Conservation (phyloP, 768 basidiomycete species). For the Xanthoconium purpureum region DNA sequence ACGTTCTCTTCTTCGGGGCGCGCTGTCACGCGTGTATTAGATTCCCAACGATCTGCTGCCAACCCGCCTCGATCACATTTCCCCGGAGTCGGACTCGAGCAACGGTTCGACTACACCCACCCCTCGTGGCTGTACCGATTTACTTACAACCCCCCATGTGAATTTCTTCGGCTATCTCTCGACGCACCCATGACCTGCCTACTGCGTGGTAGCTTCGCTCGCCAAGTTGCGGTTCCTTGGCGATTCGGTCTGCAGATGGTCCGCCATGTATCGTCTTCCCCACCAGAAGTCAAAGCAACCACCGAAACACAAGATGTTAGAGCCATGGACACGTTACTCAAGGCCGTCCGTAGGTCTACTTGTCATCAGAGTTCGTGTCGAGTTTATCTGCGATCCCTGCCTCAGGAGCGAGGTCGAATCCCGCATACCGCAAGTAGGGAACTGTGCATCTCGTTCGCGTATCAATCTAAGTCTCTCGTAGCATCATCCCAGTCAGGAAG, state of each 20-base stretch:
- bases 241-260: neutral
- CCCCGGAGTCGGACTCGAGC: too few relatives aligned
- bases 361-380: neutral
- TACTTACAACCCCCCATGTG: too few relatives aligned
- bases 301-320: constrained; percentile 60
- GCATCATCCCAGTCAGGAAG: constrained; percentile 55
- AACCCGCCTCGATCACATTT: too few relatives aligned
- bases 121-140: too few relatives aligned
- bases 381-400: neutral
- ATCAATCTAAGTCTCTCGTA: constrained; percentile 24
- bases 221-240: neutral
- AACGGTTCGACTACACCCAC: too few relatives aligned
- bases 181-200: too few relatives aligned
- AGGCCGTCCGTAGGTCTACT: constrained; percentile 50
- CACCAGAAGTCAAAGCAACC: constrained; percentile 21
- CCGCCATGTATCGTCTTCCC: constrained; percentile 1
- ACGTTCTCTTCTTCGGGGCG: too few relatives aligned
- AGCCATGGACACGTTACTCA: constrained; percentile 55
- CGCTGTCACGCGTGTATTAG: too few relatives aligned
- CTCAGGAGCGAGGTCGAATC: constrained; percentile 50
- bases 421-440: constrained; percentile 50
- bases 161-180: too few relatives aligned
- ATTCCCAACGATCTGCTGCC: too few relatives aligned
- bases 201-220: neutral
- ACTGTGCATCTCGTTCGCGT: neutral